Conservation (phyloP, 169 alveolate species). For the Plasmodium gaboni region DNA sequence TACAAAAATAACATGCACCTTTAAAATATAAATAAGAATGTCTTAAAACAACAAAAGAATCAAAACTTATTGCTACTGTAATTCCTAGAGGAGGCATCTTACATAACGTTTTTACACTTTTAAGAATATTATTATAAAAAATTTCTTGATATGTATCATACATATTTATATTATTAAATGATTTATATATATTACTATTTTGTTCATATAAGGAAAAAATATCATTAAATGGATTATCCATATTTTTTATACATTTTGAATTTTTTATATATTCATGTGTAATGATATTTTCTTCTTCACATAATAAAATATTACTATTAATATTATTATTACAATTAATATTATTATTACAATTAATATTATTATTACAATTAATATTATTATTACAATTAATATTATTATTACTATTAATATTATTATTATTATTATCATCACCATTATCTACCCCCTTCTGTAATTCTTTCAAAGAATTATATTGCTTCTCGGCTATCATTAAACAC, state of each 20-base stretch:
- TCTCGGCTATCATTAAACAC: slow-evolving; percentile 76
- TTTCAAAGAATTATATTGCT: slow-evolving; percentile 39
- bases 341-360: too few relatives aligned
- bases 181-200: background rate
- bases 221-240: background rate
- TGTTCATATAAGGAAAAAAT: background rate
- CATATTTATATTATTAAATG: too few relatives aligned
- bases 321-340: too few relatives aligned
- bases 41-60: slow-evolving; percentile 79
- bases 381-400: background rate
- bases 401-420: background rate
- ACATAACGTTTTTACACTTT: slow-evolving; percentile 14
- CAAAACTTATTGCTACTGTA: slow-evolving; percentile 82
- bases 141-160: too few relatives aligned
- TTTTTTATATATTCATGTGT: background rate
- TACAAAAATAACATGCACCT: slow-evolving; percentile 84
- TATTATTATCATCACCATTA: background rate
- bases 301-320: background rate
- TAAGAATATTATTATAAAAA: slow-evolving; percentile 54
- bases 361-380: too few relatives aligned
- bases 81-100: slow-evolving; percentile 81
- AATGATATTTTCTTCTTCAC: background rate
- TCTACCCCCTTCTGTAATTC: background rate
- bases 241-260: background rate
- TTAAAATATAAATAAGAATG: slow-evolving; percentile 81